Conservation (phyloP, 2,329 filamentous ascomycete genomes). For the Corinectria fuckeliana region DNA sequence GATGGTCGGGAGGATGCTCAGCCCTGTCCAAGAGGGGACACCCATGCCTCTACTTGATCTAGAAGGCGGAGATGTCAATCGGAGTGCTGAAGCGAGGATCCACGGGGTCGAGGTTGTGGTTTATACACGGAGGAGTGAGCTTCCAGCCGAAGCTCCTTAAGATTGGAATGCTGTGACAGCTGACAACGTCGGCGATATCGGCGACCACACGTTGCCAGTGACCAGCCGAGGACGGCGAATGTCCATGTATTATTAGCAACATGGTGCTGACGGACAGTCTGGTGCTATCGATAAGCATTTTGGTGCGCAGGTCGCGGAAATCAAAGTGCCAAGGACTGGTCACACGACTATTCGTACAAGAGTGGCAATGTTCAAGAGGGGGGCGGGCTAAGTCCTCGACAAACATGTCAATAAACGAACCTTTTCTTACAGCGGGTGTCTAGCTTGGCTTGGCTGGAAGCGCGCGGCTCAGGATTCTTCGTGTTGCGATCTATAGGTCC, state of each 20-base stretch:
- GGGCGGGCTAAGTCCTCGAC: no score
- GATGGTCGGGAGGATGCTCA: not conserved
- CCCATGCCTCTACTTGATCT: not conserved
- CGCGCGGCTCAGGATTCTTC: not conserved
- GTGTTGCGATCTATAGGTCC: not conserved
- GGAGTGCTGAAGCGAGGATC: not conserved
- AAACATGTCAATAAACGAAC: not conserved
- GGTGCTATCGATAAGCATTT: not conserved
- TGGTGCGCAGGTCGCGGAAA: not conserved
- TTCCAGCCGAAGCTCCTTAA: not conserved
- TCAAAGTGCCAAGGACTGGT: not conserved
- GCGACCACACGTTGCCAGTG: not conserved
- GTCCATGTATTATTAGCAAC: not conserved
- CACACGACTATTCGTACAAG: not conserved
- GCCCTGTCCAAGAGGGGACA: not conserved
- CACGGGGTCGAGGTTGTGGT: conserved; percentile 13
- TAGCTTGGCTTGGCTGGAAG: not conserved
- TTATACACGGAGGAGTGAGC: not conserved
- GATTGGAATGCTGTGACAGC: not conserved
- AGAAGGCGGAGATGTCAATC: not conserved
- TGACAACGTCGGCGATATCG: not conserved
- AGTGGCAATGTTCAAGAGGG: no score
- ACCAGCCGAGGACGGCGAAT: not conserved
- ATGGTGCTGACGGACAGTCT: not conserved
- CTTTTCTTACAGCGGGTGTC: not conserved